Conservation (phyloP, 768 basidiomycete genomes). For the Agaricus subrufescens region DNA sequence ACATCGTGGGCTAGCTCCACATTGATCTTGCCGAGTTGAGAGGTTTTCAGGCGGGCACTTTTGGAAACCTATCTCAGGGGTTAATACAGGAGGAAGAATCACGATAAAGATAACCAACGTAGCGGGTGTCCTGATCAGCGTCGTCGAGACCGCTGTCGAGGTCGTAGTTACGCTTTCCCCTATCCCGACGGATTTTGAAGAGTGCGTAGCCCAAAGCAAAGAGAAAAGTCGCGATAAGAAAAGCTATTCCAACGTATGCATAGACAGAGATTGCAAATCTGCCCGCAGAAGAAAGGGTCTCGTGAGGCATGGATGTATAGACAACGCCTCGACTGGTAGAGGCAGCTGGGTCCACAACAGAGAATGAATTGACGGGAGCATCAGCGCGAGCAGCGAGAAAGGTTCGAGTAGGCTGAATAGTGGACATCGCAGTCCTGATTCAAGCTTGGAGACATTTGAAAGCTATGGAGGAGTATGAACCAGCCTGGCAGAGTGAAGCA, state of each 20-base stretch:
- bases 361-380: constrained; percentile 2
- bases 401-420: neutral
- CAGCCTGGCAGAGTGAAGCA: neutral
- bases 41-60: constrained; percentile 2
- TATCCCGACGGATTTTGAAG: neutral
- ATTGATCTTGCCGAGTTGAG: constrained; percentile 1
- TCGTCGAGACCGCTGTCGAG: constrained; percentile 4
- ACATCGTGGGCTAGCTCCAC: neutral
- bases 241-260: constrained; percentile 24
- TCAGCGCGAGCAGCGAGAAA: neutral
- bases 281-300: constrained; percentile 1
- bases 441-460: neutral
- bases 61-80: neutral
- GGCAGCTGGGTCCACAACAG: neutral
- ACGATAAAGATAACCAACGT: neutral
- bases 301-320: constrained; percentile 7
- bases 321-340: neutral
- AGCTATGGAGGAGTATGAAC: neutral
- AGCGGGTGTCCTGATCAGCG: neutral
- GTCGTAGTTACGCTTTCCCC: constrained; percentile 7
- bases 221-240: constrained; percentile 18
- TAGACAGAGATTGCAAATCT: constrained; percentile 21
- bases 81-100: no score
- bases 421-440: neutral
- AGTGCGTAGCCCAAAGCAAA: constrained; percentile 15